Base-by-base conservation (phyloP, 1,284 basidiomycete species). In the Sparassis latifolia region DNA sequence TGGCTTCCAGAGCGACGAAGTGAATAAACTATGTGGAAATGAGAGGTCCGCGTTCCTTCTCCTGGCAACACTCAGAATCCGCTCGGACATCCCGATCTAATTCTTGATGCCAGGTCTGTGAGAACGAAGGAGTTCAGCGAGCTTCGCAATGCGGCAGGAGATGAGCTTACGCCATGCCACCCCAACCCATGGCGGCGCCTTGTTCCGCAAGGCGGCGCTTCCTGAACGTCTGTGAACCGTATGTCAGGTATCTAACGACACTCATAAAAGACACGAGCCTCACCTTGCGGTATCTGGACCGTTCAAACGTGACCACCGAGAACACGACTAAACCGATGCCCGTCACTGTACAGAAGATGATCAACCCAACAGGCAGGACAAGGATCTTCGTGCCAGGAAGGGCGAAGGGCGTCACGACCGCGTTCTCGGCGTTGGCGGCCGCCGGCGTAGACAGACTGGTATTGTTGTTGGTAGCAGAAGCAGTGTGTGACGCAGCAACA, bases 271-370 rank as follows among this genome's bases (percentile, higher is more conserved):
- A 41, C 3, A 43, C 39, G 39, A 45, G 38, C 69, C 75, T 46
- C 49, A 86, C 86, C 78, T 80, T 88, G 72, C 88, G 82, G 64
- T 88, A 86, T 67, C 84, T 87, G 32, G 86, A 82, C 47, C 89
- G 77, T 72, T 91, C 88, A 62, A 84, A 89, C 28, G 88, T 91
- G 52, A 90, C 88, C 61, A 89, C 70, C 48, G 77, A 83, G 54
- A 92, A 85, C n/a, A 86, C 80, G 55, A 86, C 81, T 58, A 92
- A 66, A 27, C 82, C 84, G 61, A 91, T 84, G 9, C 85, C 82
- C 29, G 86, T 87, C 53, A 92, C 84, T 57, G 86, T 88, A 44
- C 84, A 87, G 62, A 88, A 91, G 20, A 92, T 76, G 51, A 84
- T 86, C 45, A 92, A 73, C 58, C 89, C 89, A 55, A 91, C 82